Base-by-base conservation (phyloP, 495 filamentous ascomycete genomes). In the Choiromyces venosus region DNA sequence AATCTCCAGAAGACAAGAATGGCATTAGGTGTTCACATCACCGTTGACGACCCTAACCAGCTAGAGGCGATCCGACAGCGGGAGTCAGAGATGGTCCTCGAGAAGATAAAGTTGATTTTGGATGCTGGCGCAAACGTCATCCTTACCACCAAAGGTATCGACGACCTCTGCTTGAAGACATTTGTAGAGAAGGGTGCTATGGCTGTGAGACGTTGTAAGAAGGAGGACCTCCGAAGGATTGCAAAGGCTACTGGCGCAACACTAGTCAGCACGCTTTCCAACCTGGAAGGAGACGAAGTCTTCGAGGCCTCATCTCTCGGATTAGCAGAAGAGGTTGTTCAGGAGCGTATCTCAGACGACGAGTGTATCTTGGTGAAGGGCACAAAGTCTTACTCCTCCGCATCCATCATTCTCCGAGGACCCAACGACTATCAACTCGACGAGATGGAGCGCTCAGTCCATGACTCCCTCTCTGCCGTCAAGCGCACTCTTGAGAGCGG, bases 1-100 rank as follows among this genome's bases (percentile, higher is more conserved):
- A 99, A 99, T 83, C 83, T 99, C 76, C 94, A 97, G 82, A 99
- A 98, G 84, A 93, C 97, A 85, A 87, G 95, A 74, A 98, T 99
- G 95, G 97, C 98, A 87, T 86, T 99, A 21, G 95, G 95, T 74
- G 96, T 99, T 67, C 93, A 99, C 79, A 97, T 99, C 82, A 97
- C 95, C 33, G 91, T 99, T 70, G 95, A 98, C 71, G 95, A 99
- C 82, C 95, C 95, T 38, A 89, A 93, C 76, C 96, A 98, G 83
- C 87, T 99, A 39, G 96, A 99, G 85, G 92, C 97, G 84, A 99
- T 99, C 78, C 88, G 95, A 61, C 88, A 94, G 80, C 89, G 96
- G 68, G 95, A 99, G 81, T 85, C 93, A 3, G 91, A 93, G 71
- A 96, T 99, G 84, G 91, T 99, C 61, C 86, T 97, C 73, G 95